Conservation (phyloP, 306 rosid species). For the Pterocarpus santalinus region DNA sequence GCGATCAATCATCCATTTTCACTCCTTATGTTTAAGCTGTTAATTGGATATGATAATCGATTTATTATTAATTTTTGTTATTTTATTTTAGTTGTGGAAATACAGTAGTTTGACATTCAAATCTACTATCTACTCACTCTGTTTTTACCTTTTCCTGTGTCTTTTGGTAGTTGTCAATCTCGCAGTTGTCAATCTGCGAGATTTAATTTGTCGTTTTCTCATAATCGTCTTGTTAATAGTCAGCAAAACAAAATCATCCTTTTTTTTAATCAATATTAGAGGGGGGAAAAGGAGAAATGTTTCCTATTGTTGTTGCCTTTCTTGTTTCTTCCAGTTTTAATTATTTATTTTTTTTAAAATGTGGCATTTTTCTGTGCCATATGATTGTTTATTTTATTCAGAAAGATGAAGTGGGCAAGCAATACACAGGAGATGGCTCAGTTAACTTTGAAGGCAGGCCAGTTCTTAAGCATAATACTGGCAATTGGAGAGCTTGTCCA, state of each 20-base stretch:
- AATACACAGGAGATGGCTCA: slow-evolving; percentile 67
- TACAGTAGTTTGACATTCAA: neutral
- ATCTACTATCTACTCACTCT: neutral
- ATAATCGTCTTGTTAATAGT: too few species aligned
- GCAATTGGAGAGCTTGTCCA: slow-evolving; percentile 73
- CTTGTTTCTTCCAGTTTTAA: neutral
- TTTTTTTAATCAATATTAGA: neutral
- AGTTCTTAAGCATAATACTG: slow-evolving; percentile 58
- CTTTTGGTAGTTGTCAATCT: neutral
- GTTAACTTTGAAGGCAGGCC: slow-evolving; percentile 61
- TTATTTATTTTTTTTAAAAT: neutral
- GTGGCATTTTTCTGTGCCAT: neutral
- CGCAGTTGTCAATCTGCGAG: too few species aligned
- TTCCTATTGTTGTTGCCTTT: neutral
- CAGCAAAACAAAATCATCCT: too few species aligned
- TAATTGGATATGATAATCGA: neutral
- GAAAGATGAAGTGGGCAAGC: slow-evolving; percentile 50
- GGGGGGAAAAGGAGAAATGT: neutral
- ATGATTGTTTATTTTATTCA: slow-evolving; percentile 27
- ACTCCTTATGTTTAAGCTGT: neutral
- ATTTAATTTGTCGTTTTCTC: too few species aligned
- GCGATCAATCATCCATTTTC: neutral
- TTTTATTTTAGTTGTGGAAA: neutral
- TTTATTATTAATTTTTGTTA: neutral
- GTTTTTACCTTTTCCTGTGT: neutral